A percentile compares a stretch with the other conserved stretches of the same genome.
phyloP scores from a whole-genome alignment of 139 green algal species.

The Raphidocelis subcapitata region DNA sequence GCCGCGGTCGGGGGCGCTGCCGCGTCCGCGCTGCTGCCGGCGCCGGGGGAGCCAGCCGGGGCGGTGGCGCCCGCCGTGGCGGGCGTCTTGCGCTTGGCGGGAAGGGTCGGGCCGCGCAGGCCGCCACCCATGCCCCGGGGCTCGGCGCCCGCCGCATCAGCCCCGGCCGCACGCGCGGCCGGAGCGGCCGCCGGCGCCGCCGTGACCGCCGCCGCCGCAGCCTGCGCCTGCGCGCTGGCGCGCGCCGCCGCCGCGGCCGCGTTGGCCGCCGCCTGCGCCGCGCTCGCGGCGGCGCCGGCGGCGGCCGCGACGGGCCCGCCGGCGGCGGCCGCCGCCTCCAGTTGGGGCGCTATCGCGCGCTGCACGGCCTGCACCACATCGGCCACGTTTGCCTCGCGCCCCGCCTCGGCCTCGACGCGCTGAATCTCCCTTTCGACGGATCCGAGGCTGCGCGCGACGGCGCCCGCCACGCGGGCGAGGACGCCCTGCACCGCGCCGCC shows the following conservation, averaged over 20 bases:
- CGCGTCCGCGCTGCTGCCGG: neutral
- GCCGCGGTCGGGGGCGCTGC: too few species aligned
- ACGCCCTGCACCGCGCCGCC: constrained; percentile 8
- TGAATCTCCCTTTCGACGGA: constrained; percentile 21
- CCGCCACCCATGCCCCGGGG: constrained; percentile 28
- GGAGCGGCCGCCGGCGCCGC: constrained; percentile 8
- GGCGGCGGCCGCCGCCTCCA: constrained; percentile 2
- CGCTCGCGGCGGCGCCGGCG: constrained; percentile 13
- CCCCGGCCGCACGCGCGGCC: neutral
- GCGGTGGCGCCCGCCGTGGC: neutral
- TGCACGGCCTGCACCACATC: constrained; percentile 21
- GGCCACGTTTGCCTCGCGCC: constrained; percentile 8
- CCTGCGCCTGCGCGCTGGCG: neutral
- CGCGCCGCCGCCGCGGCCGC: constrained; percentile 3
- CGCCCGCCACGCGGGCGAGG: neutral
- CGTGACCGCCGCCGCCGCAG: constrained; percentile 4
- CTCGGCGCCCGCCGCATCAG: constrained; percentile 1
- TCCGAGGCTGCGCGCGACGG: constrained; percentile 7
- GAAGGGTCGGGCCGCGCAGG: constrained; percentile 16
- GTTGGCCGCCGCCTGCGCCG: neutral
- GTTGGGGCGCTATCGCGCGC: constrained; percentile 11
- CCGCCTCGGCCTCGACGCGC: constrained; percentile 9
- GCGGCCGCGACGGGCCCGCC: neutral
- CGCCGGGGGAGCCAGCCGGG: neutral
- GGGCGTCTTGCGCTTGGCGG: constrained; percentile 41